These are phyloP conservation scores for Zygotorulaspora florentina DNA, from an alignment of 805 yeast species.

Conservation along the genomic window DNA sequence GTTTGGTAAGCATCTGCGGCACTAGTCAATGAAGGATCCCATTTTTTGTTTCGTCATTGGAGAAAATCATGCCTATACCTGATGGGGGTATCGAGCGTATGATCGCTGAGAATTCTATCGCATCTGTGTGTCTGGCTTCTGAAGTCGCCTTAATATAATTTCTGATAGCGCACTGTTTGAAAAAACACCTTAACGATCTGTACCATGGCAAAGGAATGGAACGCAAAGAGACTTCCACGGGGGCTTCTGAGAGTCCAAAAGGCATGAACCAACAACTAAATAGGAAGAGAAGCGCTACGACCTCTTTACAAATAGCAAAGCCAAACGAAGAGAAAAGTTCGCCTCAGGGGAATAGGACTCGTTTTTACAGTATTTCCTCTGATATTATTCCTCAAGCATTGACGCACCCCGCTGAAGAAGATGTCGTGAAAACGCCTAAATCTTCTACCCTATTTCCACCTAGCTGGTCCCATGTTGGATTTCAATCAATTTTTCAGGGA, in stretches of 20 bases:
- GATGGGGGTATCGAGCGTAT: too few species aligned
- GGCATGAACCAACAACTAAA: conserved; percentile 10
- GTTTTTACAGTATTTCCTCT: conserved; percentile 30
- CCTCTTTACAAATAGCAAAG: conserved; percentile 1
- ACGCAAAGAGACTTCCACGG: background rate
- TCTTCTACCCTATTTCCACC: conserved; percentile 17
- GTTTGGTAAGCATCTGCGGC: too few species aligned
- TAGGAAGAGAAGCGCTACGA: conserved; percentile 17
- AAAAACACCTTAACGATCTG: too few species aligned
- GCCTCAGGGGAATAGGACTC: conserved; percentile 5
- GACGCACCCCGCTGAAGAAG: conserved; percentile 20
- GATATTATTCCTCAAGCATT: conserved; percentile 32
- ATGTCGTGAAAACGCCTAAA: conserved; percentile 14
- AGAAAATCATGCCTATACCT: too few species aligned
- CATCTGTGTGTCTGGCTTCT: too few species aligned
- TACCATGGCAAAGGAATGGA: background rate
- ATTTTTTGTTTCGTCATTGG: too few species aligned
- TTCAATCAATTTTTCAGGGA: conserved; percentile 27
- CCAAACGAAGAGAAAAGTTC: background rate
- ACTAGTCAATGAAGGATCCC: too few species aligned
- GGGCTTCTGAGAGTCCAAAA: background rate
- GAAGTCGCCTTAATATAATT: too few species aligned
- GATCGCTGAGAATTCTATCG: too few species aligned
- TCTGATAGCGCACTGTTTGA: too few species aligned
- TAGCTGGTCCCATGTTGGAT: conserved; percentile 28